Evolutionary conservation across 495 filamentous ascomycete species (phyloP).

Genomic region (Podospora fimiseda): DNA sequence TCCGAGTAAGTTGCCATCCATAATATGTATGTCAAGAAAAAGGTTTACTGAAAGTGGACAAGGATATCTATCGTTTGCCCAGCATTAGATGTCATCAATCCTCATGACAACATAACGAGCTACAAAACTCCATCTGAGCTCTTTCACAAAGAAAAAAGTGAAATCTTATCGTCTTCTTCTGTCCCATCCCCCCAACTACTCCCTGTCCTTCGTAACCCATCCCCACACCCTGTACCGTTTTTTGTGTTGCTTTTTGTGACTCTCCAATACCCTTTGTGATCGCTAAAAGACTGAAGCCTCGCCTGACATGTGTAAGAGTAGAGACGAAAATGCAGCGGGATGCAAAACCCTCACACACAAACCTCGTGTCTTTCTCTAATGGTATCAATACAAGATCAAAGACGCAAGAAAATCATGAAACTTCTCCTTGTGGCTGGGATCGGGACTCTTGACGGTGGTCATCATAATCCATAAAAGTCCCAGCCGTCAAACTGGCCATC

Average conservation of each 20-base stretch:
- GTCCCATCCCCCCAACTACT: not conserved
- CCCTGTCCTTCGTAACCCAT: not conserved
- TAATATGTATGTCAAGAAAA: not conserved
- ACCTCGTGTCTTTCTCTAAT: slow-evolving; percentile 17
- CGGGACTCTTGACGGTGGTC: not conserved
- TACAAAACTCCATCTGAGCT: not conserved
- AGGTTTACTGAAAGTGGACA: not conserved
- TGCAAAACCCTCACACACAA: not conserved
- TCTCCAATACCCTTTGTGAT: not conserved
- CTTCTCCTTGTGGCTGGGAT: not conserved
- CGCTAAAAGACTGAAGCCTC: not conserved
- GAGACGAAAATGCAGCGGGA: not conserved
- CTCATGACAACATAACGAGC: not conserved
- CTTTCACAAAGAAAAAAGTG: not conserved
- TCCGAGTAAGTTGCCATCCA: too few species aligned
- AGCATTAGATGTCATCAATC: not conserved
- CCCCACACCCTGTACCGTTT: not conserved
- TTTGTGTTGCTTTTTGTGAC: not conserved
- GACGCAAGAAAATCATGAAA: slow-evolving; percentile 6
- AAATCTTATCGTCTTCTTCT: not conserved
- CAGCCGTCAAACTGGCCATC: slow-evolving; percentile 42
- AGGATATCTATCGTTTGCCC: not conserved
- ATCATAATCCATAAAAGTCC: slow-evolving; percentile 48
- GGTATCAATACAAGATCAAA: slow-evolving; percentile 27
- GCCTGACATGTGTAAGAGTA: not conserved